Evolutionary conservation across 768 basidiomycete species (phyloP).

Genomic region (Podaxis sp.): DNA sequence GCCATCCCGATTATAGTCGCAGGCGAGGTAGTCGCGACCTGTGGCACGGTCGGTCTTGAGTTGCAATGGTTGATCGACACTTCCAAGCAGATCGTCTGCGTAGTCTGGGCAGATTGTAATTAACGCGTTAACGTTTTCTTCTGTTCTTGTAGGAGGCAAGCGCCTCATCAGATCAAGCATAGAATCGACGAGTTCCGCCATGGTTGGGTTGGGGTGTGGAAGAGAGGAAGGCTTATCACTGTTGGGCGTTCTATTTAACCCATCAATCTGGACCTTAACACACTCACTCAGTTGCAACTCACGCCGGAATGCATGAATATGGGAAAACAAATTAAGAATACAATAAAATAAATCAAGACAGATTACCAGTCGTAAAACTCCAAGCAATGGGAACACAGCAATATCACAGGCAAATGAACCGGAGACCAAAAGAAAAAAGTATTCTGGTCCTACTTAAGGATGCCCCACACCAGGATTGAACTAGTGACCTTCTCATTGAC

Average conservation of each 20-base stretch:
- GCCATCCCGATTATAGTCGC: conserved; percentile 92
- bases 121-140: conserved; percentile 83
- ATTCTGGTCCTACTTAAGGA: not conserved
- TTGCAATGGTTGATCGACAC: conserved; percentile 92
- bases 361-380: no score
- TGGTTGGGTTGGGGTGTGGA: conserved; percentile 24
- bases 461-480: conserved; percentile 41
- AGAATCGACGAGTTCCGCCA: conserved; percentile 82
- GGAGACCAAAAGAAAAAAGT: conserved; percentile 10
- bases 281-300: no score
- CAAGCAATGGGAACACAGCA: no score
- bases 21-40: conserved; percentile 88
- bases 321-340: no score
- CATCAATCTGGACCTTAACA: not conserved
- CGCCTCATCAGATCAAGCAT: conserved; percentile 96
- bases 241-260: conserved; percentile 8
- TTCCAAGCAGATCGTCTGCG: conserved; percentile 91
- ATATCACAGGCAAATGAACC: not conserved
- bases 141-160: conserved; percentile 87
- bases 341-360: no score
- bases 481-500: conserved; percentile 38
- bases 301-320: no score
- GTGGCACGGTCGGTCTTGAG: conserved; percentile 76
- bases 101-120: conserved; percentile 86
- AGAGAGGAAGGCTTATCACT: not conserved